phyloP scores from a whole-genome alignment of 805 yeast species.

The Deakozyma indianensis region DNA sequence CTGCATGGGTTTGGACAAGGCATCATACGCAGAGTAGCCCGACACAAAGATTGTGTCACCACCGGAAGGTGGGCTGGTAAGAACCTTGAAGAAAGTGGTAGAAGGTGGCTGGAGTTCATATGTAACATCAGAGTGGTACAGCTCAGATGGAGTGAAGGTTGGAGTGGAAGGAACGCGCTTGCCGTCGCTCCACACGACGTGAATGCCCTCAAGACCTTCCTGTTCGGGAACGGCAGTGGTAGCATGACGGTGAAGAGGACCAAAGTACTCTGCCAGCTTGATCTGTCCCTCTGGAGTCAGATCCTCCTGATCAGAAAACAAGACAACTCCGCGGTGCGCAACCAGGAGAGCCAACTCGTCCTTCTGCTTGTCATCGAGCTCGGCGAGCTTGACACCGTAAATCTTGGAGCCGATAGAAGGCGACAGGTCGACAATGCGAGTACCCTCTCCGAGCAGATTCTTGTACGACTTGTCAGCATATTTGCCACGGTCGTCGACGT shows the following conservation, averaged over 20 bases:
- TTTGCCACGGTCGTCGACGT: slow-evolving; percentile 14
- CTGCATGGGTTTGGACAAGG: slow-evolving; percentile 33
- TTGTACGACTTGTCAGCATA: slow-evolving; percentile 17
- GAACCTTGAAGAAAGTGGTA: slow-evolving; percentile 36
- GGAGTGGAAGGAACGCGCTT: slow-evolving; percentile 12
- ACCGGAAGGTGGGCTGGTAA: slow-evolving; percentile 43
- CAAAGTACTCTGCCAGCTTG: slow-evolving; percentile 55
- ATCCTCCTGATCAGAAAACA: slow-evolving; percentile 37
- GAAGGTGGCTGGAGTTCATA: slow-evolving; percentile 63
- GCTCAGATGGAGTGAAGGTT: slow-evolving; percentile 16
- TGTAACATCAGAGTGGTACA: slow-evolving; percentile 65
- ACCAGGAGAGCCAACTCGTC: slow-evolving; percentile 35
- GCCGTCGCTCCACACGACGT: slow-evolving; percentile 17
- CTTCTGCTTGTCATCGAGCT: slow-evolving; percentile 27
- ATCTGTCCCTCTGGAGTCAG: slow-evolving; percentile 45
- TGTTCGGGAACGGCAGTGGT: slow-evolving; percentile 19
- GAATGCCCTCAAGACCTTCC: slow-evolving; percentile 23
- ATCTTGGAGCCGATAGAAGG: slow-evolving; percentile 63
- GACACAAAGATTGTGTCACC: slow-evolving; percentile 44
- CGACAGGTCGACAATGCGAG: slow-evolving; percentile 30
- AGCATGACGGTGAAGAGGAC: slow-evolving; percentile 38
- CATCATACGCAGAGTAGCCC: slow-evolving; percentile 38
- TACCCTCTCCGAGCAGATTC: slow-evolving; percentile 16
- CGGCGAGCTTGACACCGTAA: slow-evolving; percentile 30
- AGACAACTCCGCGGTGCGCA: slow-evolving; percentile 35